Conservation (phyloP, 23 red algal genomes). For the Gracilaria domingensis region DNA sequence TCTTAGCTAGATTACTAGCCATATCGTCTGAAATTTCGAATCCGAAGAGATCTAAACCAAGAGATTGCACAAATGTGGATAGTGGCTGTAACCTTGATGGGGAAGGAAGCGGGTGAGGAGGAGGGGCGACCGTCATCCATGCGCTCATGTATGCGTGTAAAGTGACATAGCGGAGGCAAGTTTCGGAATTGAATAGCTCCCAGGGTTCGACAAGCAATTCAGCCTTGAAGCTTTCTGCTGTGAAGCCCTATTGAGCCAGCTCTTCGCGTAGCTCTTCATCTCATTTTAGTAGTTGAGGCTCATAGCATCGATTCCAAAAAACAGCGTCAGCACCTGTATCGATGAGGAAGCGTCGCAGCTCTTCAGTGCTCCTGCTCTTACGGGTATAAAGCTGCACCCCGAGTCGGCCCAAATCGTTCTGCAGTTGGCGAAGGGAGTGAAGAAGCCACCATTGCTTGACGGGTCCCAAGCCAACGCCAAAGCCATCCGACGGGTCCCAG, state of each 20-base stretch:
- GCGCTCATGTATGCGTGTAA: slow-evolving; percentile 93
- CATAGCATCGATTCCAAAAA: slow-evolving; percentile 99
- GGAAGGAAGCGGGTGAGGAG: slow-evolving; percentile 83
- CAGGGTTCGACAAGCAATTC: slow-evolving; percentile 99
- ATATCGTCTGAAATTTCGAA: slow-evolving; percentile 51
- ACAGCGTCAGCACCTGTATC: slow-evolving; percentile 86
- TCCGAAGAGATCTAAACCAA: slow-evolving; percentile 56
- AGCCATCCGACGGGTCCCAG: slow-evolving; percentile 67
- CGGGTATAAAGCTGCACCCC: slow-evolving; percentile 82
- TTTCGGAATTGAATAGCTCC: slow-evolving; percentile 72
- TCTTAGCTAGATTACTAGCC: slow-evolving; percentile 31
- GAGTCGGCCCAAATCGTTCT: slow-evolving; percentile 69
- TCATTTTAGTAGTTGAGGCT: slow-evolving; percentile 74
- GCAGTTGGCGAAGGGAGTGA: slow-evolving; percentile 65
- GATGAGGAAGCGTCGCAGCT: slow-evolving; percentile 62
- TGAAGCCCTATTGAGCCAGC: slow-evolving; percentile 59
- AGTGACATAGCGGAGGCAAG: slow-evolving; percentile 47
- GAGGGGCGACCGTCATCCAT: slow-evolving; percentile 97
- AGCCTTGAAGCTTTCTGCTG: slow-evolving; percentile 93
- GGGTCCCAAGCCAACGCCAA: slow-evolving; percentile 54
- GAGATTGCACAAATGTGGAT: slow-evolving; percentile 23
- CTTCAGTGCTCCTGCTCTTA: slow-evolving; percentile 58
- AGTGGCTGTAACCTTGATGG: slow-evolving; percentile 57
- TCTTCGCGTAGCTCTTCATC: slow-evolving; percentile 83
- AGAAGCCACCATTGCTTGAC: slow-evolving; percentile 91